These are phyloP conservation scores for Aspergillus saccharolyticus DNA, from an alignment of 495 filamentous ascomycete species.

Conservation along the genomic window DNA sequence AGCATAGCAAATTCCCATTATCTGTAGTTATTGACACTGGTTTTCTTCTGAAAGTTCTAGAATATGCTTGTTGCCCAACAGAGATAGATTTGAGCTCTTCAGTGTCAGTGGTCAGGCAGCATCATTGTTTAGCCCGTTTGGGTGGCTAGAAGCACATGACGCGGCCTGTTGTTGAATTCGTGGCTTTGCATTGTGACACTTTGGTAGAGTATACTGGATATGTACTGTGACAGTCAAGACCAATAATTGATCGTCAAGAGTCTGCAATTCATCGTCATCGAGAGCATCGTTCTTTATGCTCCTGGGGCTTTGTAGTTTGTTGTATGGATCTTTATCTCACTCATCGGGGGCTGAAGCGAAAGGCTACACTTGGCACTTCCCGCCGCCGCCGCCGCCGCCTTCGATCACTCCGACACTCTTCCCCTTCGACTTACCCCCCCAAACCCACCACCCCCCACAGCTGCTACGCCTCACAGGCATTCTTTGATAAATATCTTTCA, in stretches of 20 bases:
- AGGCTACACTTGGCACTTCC: constrained; percentile 11
- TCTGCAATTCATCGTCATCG: background rate
- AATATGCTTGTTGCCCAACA: background rate
- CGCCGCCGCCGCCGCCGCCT: background rate
- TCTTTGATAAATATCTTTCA: background rate
- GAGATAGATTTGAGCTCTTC: background rate
- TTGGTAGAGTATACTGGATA: too few relatives aligned
- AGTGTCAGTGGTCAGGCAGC: constrained; percentile 11
- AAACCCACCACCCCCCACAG: background rate
- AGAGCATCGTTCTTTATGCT: background rate
- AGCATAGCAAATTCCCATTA: constrained; percentile 38
- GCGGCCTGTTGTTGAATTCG: constrained; percentile 5
- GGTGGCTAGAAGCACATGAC: constrained; percentile 19
- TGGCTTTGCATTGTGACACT: background rate
- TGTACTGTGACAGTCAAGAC: too few relatives aligned
- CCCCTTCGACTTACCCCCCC: constrained; percentile 2
- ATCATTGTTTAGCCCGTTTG: constrained; percentile 11
- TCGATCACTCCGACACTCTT: constrained; percentile 5
- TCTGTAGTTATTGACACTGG: constrained; percentile 37
- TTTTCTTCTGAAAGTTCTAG: constrained; percentile 4
- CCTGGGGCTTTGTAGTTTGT: background rate
- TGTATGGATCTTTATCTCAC: background rate
- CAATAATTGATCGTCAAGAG: too few relatives aligned
- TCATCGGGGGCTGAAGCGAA: constrained; percentile 6
- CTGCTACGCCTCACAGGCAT: background rate